These are phyloP conservation scores for Globisporangium radiosum DNA, from an alignment of 352 stramenopile genomes.

Conservation along the genomic window DNA sequence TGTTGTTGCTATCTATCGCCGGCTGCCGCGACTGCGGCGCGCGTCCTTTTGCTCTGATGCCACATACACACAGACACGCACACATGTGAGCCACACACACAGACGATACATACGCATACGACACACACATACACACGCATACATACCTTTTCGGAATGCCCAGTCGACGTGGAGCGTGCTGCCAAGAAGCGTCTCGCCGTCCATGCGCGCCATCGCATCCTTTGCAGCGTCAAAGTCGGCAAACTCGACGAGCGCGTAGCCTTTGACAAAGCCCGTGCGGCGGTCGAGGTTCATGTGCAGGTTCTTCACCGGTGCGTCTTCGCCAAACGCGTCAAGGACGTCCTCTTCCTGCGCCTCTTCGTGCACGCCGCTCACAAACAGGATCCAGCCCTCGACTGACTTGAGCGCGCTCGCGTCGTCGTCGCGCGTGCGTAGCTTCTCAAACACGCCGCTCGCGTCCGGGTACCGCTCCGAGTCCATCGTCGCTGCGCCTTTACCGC, in stretches of 20 bases:
- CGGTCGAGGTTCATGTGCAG: conserved; percentile 95
- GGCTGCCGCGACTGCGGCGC: conserved; percentile 26
- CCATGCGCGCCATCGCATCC: conserved; percentile 89
- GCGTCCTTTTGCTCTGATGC: conserved; percentile 13
- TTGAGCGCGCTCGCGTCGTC: conserved; percentile 47
- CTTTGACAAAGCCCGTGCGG: conserved; percentile 94
- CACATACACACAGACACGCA: too few species aligned
- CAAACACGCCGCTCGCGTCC: conserved; percentile 68
- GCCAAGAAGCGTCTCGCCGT: conserved; percentile 89
- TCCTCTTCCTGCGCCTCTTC: conserved; percentile 96
- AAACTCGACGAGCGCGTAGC: conserved; percentile 95
- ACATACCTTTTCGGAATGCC: conserved; percentile 85
- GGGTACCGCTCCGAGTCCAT: conserved; percentile 76
- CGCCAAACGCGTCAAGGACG: conserved; percentile 92
- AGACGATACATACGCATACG: too few species aligned
- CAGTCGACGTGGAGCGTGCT: conserved; percentile 90
- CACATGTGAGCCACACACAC: too few species aligned
- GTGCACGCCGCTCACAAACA: conserved; percentile 94
- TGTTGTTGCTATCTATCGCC: conserved; percentile 31
- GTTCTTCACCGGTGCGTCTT: conserved; percentile 95
- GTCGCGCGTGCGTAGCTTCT: conserved; percentile 50
- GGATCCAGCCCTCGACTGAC: conserved; percentile 95
- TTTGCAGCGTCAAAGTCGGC: conserved; percentile 88
- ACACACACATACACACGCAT: conserved; percentile 4
- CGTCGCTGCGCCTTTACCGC: conserved; percentile 49